A percentile compares a stretch with the other conserved stretches of the same genome.
Conservation (phyloP, 139 green algal genomes). For the Eudorina sp. region DNA sequence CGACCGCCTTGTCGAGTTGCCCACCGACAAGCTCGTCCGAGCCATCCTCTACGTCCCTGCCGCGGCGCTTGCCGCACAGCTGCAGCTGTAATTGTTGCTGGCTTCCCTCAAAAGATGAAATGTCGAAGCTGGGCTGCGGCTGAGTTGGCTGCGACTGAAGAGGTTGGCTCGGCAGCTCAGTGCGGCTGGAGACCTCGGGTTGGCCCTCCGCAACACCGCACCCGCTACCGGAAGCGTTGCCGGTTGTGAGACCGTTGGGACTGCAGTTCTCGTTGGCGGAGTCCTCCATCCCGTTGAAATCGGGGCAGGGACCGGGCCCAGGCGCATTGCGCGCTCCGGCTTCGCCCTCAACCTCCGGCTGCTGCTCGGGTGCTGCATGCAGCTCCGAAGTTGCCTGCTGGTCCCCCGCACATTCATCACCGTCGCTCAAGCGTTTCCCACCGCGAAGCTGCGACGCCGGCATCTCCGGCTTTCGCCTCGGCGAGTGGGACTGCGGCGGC, state of each 20-base stretch:
- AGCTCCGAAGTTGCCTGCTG: conserved; percentile 40
- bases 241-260: conserved; percentile 31
- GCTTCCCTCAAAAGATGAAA: neutral
- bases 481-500: neutral
- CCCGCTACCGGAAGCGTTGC: conserved; percentile 31
- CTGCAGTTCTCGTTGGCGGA: conserved; percentile 11
- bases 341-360: neutral
- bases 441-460: neutral
- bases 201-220: conserved; percentile 21
- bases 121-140: neutral
- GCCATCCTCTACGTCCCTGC: neutral
- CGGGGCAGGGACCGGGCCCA: neutral
- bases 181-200: conserved; percentile 35
- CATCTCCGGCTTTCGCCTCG: neutral
- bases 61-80: neutral
- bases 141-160: neutral
- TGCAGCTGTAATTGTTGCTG: neutral
- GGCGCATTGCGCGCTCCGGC: neutral
- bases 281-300: neutral
- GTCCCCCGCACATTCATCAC: conserved; percentile 11
- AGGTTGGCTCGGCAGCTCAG: neutral
- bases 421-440: conserved; percentile 19
- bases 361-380: neutral
- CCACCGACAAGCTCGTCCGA: neutral
- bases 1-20: neutral